phyloP scores from a whole-genome alignment of 1,139 yeast genomes.

The Spathaspora sp. region DNA sequence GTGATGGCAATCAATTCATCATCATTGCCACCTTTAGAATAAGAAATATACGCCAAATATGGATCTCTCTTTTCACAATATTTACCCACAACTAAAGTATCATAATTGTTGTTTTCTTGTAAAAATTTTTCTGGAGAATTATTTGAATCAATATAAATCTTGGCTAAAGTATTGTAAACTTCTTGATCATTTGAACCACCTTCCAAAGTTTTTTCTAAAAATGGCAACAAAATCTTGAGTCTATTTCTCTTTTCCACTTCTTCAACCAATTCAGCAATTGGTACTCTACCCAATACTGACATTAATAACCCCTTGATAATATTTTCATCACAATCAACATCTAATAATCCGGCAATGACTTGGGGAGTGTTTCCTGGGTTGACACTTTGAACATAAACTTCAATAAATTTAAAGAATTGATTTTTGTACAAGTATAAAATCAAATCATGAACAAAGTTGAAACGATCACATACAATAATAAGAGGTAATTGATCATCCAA shows the following conservation, averaged over 20 bases:
- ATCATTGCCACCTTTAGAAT: conserved; percentile 92
- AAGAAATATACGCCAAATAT: conserved; percentile 93
- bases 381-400: conserved; percentile 95
- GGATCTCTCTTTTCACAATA: conserved; percentile 99
- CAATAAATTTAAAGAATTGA: conserved; percentile 93
- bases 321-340: conserved; percentile 93
- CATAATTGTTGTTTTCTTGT: conserved; percentile 85
- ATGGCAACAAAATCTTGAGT: conserved; percentile 86
- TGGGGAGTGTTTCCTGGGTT: conserved; percentile 95
- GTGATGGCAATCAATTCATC: conserved; percentile 87
- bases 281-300: conserved; percentile 93
- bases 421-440: conserved; percentile 91
- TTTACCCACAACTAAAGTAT: conserved; percentile 91
- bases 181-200: conserved; percentile 91
- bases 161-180: conserved; percentile 91
- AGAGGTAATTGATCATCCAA: conserved; percentile 95
- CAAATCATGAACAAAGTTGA: conserved; percentile 88
- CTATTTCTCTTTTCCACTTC: conserved; percentile 98
- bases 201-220: conserved; percentile 83
- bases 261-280: conserved; percentile 81
- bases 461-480: conserved; percentile 94
- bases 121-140: conserved; percentile 96
- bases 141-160: conserved; percentile 95
- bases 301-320: conserved; percentile 78
- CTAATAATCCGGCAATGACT: conserved; percentile 92